phyloP scores from a whole-genome alignment of 2,329 filamentous ascomycete species.

The Aspergillus unguis region DNA sequence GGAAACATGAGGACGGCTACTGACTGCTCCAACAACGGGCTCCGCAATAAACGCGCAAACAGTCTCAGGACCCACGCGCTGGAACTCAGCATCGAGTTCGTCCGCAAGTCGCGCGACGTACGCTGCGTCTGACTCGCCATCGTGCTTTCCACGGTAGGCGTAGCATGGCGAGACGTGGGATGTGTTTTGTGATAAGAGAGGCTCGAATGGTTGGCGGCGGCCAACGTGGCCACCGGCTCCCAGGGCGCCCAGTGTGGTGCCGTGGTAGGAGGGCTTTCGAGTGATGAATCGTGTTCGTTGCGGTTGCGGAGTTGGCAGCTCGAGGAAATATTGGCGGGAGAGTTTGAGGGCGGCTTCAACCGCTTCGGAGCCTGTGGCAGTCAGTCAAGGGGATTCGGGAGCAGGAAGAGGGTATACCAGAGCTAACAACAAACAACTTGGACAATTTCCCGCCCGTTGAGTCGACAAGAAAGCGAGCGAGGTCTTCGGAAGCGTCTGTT shows the following conservation, averaged over 20 bases:
- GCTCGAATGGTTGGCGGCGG: conserved; percentile 60
- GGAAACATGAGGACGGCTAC: conserved; percentile 20
- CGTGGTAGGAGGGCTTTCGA: conserved; percentile 66
- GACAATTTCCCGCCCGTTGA: conserved; percentile 53
- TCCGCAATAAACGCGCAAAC: conserved; percentile 73
- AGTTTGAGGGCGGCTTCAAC: conserved; percentile 68
- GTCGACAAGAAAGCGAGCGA: conserved; percentile 50
- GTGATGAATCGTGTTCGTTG: conserved; percentile 61
- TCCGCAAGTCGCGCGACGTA: conserved; percentile 61
- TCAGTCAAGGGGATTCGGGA: background rate
- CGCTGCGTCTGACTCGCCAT: conserved; percentile 53
- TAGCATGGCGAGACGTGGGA: conserved; percentile 66
- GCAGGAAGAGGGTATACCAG: conserved; percentile 42
- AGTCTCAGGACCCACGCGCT: conserved; percentile 59
- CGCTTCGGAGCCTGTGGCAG: conserved; percentile 59
- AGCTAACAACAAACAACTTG: conserved; percentile 56
- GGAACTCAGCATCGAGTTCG: conserved; percentile 67
- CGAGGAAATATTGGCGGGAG: conserved; percentile 63
- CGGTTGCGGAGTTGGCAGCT: conserved; percentile 52
- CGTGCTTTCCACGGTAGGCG: conserved; percentile 56
- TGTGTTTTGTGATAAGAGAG: conserved; percentile 55
- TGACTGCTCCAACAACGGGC: conserved; percentile 67
- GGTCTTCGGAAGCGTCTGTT: conserved; percentile 52
- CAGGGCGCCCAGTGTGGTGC: conserved; percentile 65
- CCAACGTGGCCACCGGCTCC: conserved; percentile 61